These are phyloP conservation scores for Cryptococcus hybrid DNA, from an alignment of 1,284 basidiomycete species.

Conservation along the genomic window DNA sequence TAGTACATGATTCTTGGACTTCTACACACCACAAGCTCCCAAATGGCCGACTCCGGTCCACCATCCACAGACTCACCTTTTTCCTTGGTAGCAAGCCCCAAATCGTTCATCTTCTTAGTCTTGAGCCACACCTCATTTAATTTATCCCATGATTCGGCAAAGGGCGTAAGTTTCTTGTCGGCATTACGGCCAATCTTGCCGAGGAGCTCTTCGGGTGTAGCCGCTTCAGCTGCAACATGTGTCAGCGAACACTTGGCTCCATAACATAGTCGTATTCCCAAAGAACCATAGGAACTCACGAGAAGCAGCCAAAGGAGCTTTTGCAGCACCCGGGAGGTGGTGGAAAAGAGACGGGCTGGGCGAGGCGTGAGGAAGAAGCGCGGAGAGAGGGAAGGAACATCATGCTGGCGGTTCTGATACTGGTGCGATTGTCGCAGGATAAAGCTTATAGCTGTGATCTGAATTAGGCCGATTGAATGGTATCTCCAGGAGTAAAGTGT, in stretches of 20 bases:
- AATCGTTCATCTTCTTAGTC: constrained; percentile 29
- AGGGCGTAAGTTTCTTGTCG: constrained; percentile 35
- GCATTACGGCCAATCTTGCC: constrained; percentile 40
- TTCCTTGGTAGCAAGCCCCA: constrained; percentile 37
- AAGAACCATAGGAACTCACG: constrained; percentile 16
- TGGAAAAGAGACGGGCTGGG: constrained; percentile 14
- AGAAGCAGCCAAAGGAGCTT: constrained; percentile 25
- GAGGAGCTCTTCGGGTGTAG: constrained; percentile 33
- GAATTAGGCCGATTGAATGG: too few species aligned
- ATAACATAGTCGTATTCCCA: background rate
- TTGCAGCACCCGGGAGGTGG: constrained; percentile 17
- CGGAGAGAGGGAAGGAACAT: constrained; percentile 16
- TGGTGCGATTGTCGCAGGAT: too few species aligned
- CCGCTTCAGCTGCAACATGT: constrained; percentile 21
- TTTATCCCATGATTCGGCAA: constrained; percentile 37
- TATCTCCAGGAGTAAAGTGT: too few species aligned
- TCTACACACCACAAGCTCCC: background rate
- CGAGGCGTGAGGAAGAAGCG: constrained; percentile 13
- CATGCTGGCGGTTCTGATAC: background rate
- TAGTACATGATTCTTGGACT: background rate
- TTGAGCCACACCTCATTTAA: constrained; percentile 35
- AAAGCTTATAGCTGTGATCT: too few species aligned
- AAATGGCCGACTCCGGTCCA: background rate
- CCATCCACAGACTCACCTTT: constrained; percentile 28
- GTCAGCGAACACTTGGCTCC: background rate